Conservation (phyloP, 805 yeast genomes). For the Lachancea thermotolerans region DNA sequence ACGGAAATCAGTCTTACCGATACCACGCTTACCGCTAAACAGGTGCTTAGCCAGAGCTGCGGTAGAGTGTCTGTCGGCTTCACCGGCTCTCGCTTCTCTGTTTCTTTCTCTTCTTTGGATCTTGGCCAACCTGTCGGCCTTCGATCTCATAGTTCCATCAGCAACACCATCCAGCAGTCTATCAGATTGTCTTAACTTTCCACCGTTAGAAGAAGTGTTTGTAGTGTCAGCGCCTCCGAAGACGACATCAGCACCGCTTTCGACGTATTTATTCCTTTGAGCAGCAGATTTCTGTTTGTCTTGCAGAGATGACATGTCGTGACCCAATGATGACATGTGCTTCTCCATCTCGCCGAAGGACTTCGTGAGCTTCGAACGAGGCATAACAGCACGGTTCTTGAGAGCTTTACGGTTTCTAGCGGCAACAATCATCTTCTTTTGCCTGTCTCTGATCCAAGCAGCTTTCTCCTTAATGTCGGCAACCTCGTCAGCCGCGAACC, state of each 20-base stretch:
- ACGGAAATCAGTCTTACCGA: conserved; percentile 88
- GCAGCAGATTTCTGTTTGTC: conserved; percentile 41
- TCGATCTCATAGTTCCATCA: conserved; percentile 72
- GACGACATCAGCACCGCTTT: conserved; percentile 76
- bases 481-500: conserved; percentile 59
- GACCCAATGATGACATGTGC: conserved; percentile 85
- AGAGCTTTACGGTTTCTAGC: conserved; percentile 81
- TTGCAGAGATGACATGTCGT: conserved; percentile 65
- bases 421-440: conserved; percentile 85
- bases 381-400: conserved; percentile 82
- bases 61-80: conserved; percentile 85
- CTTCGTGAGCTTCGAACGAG: conserved; percentile 79
- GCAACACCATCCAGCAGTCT: conserved; percentile 81
- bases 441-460: conserved; percentile 90
- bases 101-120: conserved; percentile 90
- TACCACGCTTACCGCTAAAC: conserved; percentile 94
- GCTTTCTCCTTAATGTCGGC: conserved; percentile 76
- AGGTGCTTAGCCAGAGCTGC: conserved; percentile 88
- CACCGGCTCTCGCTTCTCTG: conserved; percentile 88
- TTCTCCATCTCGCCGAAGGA: conserved; percentile 73
- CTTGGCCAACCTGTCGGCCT: conserved; percentile 82
- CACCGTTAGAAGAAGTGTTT: conserved; percentile 33
- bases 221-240: conserved; percentile 42
- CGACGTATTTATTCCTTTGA: conserved; percentile 35
- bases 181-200: conserved; percentile 54